Base-by-base conservation (phyloP, 441 rosid genomes). In the Lepidium campestre region DNA sequence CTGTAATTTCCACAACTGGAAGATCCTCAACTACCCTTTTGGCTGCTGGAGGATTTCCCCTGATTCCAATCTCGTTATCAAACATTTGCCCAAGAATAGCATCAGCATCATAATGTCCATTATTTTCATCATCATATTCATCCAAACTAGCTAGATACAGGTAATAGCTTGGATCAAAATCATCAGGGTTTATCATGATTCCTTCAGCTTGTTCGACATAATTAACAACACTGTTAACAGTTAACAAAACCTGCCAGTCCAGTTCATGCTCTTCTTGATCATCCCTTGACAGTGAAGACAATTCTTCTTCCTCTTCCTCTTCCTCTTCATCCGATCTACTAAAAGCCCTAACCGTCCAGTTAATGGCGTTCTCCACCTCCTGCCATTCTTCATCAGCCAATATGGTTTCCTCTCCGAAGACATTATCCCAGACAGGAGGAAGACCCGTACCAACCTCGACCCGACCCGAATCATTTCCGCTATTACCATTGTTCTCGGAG, bases 181-280 rank as follows among this genome's bases (percentile, higher is more conserved):
- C 72, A 14, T 57, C 72, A 48, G 71, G 40, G 27, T 15, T 36
- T 27, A 57, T 58, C 37, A 41, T 39, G 59, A 70, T 65, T 39
- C 79, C 79, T 71, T 75, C 69, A 44, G 75, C 79, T 70, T 75
- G 68, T 52, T 70, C 79, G 0, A 75, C 65, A 5, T 65, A 71
- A 25, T 71, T 75, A 32, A 70, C 79, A 39, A 66, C 79, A 29
- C 71, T 75, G 69, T 75, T 71, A 6, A 75, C 72, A 53, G 79
- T 67, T 75, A 75, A 65, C 60, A 75, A 54, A 59, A 75, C 76
- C 63, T 75, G 69, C 79, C 79, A 75, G 37, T 71, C 79, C 1
- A 75, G 69, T 42, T 65, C 72, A 37, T 63, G 37, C n/a, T 64
- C 77, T 34, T 68, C 69, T 11, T 62, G 10, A 62, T 60, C 75